Base-by-base conservation (phyloP, 139 green algal genomes). In the Coccomyxa sp. region DNA sequence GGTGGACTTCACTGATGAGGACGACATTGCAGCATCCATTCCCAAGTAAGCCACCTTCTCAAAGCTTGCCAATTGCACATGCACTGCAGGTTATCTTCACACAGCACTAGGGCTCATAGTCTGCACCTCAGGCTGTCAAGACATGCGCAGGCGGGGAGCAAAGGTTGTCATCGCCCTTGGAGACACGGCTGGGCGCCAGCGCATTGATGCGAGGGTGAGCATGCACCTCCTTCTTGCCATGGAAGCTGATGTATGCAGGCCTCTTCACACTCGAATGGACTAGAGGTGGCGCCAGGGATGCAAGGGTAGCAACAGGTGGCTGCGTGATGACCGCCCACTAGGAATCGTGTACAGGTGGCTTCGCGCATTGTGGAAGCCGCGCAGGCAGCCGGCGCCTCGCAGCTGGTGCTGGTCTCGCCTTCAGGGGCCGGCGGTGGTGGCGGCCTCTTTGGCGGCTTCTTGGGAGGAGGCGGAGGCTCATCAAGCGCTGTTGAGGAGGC, bases 401-500 rank as follows among this genome's bases (percentile, higher is more conserved):
- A 70, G 22, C 77, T 83, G 39, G 76, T 83, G 40, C 79, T 83
- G 68, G 68, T 79, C 4, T 54, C 79, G 27, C 74, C 79, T 0
- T 33, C 55, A 6, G 79, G 74, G 12, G 41, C n/a, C 34, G 68
- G 40, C 22, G 74, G 74, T n/a, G 74, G 58, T 22, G 74, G 73
- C 8, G 74, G 68, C 6, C 36, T 41, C 10, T 29, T 83, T n/a
- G 40, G 75, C 36, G 74, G 41, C 29, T 24, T 40, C 27, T 75
- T 83, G 0, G 79, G 79, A 8, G 79, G 79, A 29, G 74, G 64
- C 24, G 74, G 74, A 35, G 55, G 41, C 36, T 40, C 69, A 7
- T 77, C 75, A 10, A 50, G 50, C 41, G 77, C 55, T 33, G 27
- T 79, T 55, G 79, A 83, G 74, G 74, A 83, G 74, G 79, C 76